phyloP scores from a whole-genome alignment of 1,139 yeast species.

The Citeromyces siamensis region DNA sequence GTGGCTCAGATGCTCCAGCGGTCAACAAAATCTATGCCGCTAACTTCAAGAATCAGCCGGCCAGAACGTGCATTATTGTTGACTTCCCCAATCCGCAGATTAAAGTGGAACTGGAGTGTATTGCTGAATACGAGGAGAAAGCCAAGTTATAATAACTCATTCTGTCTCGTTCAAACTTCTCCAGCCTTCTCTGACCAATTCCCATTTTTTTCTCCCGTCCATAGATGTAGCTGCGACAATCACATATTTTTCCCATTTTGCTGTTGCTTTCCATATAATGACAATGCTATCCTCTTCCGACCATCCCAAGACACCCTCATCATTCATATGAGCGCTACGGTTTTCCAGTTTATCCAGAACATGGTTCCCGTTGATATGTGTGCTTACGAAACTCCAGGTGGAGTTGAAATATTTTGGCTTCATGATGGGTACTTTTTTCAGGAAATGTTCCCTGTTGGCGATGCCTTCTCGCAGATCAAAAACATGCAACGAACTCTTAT shows the following conservation, averaged over 20 bases:
- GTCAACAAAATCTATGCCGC: constrained; percentile 35
- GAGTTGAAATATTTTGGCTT: constrained; percentile 60
- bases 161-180: constrained; percentile 35
- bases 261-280: constrained; percentile 58
- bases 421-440: constrained; percentile 55
- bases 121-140: constrained; percentile 19
- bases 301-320: constrained; percentile 71
- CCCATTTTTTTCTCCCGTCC: constrained; percentile 28
- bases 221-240: constrained; percentile 35
- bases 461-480: constrained; percentile 24
- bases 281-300: constrained; percentile 53
- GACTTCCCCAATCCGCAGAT: constrained; percentile 27
- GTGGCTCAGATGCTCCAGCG: constrained; percentile 28
- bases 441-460: constrained; percentile 51
- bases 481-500: constrained; percentile 80
- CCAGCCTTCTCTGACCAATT: constrained; percentile 69
- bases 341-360: constrained; percentile 10
- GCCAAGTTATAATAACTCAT: constrained; percentile 7
- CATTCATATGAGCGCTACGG: constrained; percentile 21
- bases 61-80: constrained; percentile 40
- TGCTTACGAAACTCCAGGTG: constrained; percentile 81
- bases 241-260: constrained; percentile 79
- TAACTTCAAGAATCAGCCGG: constrained; percentile 37
- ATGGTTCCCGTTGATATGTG: constrained; percentile 41
- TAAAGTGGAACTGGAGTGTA: constrained; percentile 30